A percentile compares a stretch with the other conserved stretches of the same genome.
Conservation (phyloP, 2,329 filamentous ascomycete species). For the Dothiorella sarmentorum region DNA sequence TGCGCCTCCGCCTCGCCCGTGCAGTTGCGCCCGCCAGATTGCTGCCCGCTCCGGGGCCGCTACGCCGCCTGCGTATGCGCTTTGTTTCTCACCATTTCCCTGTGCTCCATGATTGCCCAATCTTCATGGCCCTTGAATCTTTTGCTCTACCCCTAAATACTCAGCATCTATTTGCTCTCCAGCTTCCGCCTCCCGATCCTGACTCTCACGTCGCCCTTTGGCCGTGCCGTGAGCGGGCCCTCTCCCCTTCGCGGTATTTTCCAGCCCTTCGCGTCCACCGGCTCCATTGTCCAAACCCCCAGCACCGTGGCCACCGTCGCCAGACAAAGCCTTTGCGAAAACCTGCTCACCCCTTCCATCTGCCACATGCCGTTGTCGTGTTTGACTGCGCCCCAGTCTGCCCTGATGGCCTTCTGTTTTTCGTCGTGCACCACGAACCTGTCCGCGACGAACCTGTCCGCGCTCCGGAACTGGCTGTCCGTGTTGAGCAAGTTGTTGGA, state of each 20-base stretch:
- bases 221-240: slow-evolving; percentile 49
- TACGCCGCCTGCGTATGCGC: neutral
- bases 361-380: slow-evolving; percentile 18
- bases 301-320: slow-evolving; percentile 52
- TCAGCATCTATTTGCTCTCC: slow-evolving; percentile 12
- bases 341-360: slow-evolving; percentile 37
- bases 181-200: slow-evolving; percentile 45
- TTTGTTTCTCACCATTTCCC: slow-evolving; percentile 13
- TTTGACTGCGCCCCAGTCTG: slow-evolving; percentile 14
- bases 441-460: slow-evolving; percentile 21
- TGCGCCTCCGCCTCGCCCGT: neutral
- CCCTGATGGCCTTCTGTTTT: slow-evolving; percentile 24
- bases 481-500: slow-evolving; percentile 37
- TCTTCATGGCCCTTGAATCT: slow-evolving; percentile 13
- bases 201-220: slow-evolving; percentile 52
- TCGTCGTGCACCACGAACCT: slow-evolving; percentile 31
- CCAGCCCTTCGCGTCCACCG: slow-evolving; percentile 43
- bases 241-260: slow-evolving; percentile 47
- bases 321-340: slow-evolving; percentile 50
- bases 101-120: slow-evolving; percentile 8
- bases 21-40: neutral
- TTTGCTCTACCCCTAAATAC: neutral
- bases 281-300: slow-evolving; percentile 55
- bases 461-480: slow-evolving; percentile 21
- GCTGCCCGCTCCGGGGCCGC: slow-evolving; percentile 1